Base-by-base conservation (phyloP, 805 yeast species). In the Wickerhamiella sorbophila region DNA sequence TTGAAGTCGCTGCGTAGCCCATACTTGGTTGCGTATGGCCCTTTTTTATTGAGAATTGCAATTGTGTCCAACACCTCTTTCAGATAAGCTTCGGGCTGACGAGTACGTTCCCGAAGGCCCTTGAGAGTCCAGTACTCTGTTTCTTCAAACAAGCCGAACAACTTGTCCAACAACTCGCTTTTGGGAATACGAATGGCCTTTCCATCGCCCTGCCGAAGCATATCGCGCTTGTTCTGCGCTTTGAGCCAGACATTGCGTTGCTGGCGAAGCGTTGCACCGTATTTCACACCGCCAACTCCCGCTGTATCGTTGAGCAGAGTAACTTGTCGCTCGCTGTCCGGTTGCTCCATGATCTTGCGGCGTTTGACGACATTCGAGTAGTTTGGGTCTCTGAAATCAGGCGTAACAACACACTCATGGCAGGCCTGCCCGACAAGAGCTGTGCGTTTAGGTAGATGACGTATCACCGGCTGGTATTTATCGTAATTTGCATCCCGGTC, bases 71-170 rank as follows among this genome's bases (percentile, higher is more conserved):
- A 66, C 44, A 91, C 82, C 57, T 87, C 95, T 57, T 87, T 85
- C 48, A 91, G 67, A 59, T 83, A 93, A 14, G 56, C 60, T 58
- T 91, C 98, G 1, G 98, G 98, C 66, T 91, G 98, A 54, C 79
- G 78, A 2, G 96, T 86, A 51, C 94, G 74, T 58, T 91, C 98
- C 55, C 85, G 80, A 47, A 91, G 67, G 32, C 95, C 95, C 62
- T 86, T 86, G 70, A 91, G 70, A 9, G 91, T 77, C 98, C 98
- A 91, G 61, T 87, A 91, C 57, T 88, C 96, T 59, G 81, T 85
- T 59, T 87, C 93, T 60, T 86, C 95, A 61, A 91, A 91, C 53
- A 88, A 67, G 52, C 80, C 72, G 74, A 91, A 91, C 51, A 91
- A 65, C 50, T 83, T 64, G 61, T 87, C 95, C 70, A 88, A 72